Percentiles rank a stretch among this genome's conserved stretches.
phyloP scores from a whole-genome alignment of 2,329 filamentous ascomycete genomes.

The Neofusicoccum umdonicola region DNA sequence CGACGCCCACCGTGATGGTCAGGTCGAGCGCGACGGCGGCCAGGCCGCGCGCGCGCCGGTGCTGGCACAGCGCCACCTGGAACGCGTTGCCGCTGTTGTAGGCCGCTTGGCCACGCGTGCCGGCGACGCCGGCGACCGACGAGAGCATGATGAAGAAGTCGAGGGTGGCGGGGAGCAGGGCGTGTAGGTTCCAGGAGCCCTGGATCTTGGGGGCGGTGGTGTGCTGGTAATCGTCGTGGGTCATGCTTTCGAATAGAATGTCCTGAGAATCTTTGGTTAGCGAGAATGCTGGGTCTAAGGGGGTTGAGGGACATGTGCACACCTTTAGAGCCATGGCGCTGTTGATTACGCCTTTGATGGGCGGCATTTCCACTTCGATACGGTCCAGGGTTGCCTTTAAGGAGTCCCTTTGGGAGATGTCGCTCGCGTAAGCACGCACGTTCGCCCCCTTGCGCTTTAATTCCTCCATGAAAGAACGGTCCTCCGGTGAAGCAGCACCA shows the following conservation, averaged over 20 bases:
- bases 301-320: no score
- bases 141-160: slow-evolving; percentile 20
- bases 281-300: no score
- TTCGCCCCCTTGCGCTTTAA: no score
- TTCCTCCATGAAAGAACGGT: no score
- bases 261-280: background rate
- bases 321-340: slow-evolving; percentile 27
- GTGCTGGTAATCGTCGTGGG: slow-evolving; percentile 15
- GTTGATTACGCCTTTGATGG: slow-evolving; percentile 26
- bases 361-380: no score
- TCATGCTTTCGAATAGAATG: slow-evolving; percentile 18
- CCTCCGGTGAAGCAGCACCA: background rate
- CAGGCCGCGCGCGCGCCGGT: slow-evolving; percentile 22
- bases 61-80: slow-evolving; percentile 26
- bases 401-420: no score
- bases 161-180: slow-evolving; percentile 18
- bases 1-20: slow-evolving; percentile 16
- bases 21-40: slow-evolving; percentile 23
- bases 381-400: no score
- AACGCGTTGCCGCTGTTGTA: slow-evolving; percentile 32
- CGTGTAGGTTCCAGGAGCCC: slow-evolving; percentile 29
- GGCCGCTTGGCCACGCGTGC: slow-evolving; percentile 25
- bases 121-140: slow-evolving; percentile 21
- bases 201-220: slow-evolving; percentile 25
- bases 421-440: no score